Base-by-base conservation (phyloP, 1,284 basidiomycete genomes). In the Phylloporus sp. region DNA sequence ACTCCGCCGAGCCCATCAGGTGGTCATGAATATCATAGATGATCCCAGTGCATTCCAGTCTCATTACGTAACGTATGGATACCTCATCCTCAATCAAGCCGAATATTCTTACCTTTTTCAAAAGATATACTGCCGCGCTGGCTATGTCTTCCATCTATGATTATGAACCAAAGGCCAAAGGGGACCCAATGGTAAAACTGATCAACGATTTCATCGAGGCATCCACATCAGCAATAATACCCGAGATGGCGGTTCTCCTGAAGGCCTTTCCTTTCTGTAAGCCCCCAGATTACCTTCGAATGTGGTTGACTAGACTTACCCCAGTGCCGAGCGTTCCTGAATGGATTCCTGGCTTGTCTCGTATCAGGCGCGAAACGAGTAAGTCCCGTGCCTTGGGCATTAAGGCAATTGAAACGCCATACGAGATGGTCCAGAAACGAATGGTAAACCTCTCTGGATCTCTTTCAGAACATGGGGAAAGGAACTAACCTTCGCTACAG, bases 191-290 rank as follows among this genome's bases (percentile, higher is more conserved):
- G 52, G 52, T 60, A 20, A 18, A 29, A 47, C 15, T 54, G 2
- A 13, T 29, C 8, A 10, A 47, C 22, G 32, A 60, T 10, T 60
- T 54, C 26, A 6, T 2, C 20, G 15, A 29, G 12, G 58, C 51
- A 24, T 46, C 51, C 13, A 5, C 60, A 3, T 42, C 55, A 2
- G 51, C 40, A 7, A 18, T 60, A 22, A 52, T 34, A 12, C 42
- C 56, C 0, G 60, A 39, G 49, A 64, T 22, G 32, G 66, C 46
- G 0, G 24, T 56, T 17, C 46, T 64, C 32, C 34, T 70, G 11
- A 63, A 56, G 13, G 22, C n/a, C 4, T 64, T 68, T 37, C 69
- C 70, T 1, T 72, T 70, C 28, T 47, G 69, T 70, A 39, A 37
- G 59, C n/a, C 3, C 4, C 18, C 12, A 10, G 5, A 6, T 22